Evolutionary conservation across 2,329 filamentous ascomycete species (phyloP).

Genomic region (Colletotrichum scovillei): DNA sequence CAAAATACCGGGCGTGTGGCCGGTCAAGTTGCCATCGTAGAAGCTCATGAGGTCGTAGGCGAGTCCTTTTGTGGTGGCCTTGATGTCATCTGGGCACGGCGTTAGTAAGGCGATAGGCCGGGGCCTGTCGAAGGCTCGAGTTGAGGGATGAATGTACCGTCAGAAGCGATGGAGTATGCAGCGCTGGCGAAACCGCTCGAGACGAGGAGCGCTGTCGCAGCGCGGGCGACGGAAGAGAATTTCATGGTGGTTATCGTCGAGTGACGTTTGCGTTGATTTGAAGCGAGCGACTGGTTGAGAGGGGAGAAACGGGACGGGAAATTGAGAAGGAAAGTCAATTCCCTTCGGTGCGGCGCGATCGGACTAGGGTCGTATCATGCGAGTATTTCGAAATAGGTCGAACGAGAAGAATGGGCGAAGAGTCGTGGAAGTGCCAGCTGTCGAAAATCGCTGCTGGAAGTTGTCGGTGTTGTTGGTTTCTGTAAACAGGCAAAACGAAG

Average conservation of each 20-base stretch:
- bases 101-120: not conserved
- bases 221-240: constrained; percentile 19
- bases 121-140: not conserved
- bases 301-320: not conserved
- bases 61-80: constrained; percentile 55
- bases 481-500: constrained; percentile 17
- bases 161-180: constrained; percentile 27
- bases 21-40: constrained; percentile 63
- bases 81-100: constrained; percentile 56
- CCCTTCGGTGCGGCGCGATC: constrained; percentile 17
- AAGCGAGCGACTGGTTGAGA: constrained; percentile 27
- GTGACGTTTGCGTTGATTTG: constrained; percentile 9
- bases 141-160: constrained; percentile 11
- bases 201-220: constrained; percentile 14
- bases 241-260: constrained; percentile 20
- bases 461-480: constrained; percentile 7
- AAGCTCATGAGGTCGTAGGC: constrained; percentile 62
- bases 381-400: not conserved
- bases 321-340: not conserved
- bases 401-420: not conserved
- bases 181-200: constrained; percentile 22
- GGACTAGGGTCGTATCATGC: constrained; percentile 19
- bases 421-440: not conserved
- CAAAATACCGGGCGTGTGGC: constrained; percentile 66
- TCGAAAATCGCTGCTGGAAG: constrained; percentile 10